These are phyloP conservation scores for Atalantia buxifolia DNA, from an alignment of 345 rosid species.

Conservation along the genomic window DNA sequence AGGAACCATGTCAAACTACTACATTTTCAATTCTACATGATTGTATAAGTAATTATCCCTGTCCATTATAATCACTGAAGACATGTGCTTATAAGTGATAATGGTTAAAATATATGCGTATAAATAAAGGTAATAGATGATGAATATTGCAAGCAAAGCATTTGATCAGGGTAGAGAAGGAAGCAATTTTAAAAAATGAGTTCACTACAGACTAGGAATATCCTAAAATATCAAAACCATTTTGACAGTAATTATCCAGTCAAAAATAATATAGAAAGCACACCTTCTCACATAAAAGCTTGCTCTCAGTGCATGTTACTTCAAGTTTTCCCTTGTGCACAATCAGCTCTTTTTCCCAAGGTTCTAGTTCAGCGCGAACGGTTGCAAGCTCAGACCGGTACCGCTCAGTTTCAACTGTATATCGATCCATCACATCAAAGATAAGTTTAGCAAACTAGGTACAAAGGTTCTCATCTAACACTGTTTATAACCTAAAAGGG, in stretches of 20 bases:
- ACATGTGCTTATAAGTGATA: background rate
- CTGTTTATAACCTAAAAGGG: background rate
- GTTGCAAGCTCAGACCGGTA: constrained; percentile 72
- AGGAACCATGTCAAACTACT: background rate
- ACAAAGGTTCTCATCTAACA: background rate
- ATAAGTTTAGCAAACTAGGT: constrained; percentile 2
- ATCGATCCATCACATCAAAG: constrained; percentile 22
- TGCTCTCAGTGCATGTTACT: constrained; percentile 77
- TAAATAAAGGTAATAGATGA: background rate
- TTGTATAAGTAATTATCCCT: background rate
- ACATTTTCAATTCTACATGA: background rate
- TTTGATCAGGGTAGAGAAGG: background rate
- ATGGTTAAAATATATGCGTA: background rate
- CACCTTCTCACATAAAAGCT: constrained; percentile 84
- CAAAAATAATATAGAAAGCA: constrained; percentile 11
- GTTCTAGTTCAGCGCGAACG: constrained; percentile 85
- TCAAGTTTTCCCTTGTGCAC: constrained; percentile 89
- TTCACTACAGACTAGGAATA: background rate
- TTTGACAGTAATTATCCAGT: background rate
- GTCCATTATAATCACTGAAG: background rate
- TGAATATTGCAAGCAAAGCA: background rate
- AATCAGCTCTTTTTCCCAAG: constrained; percentile 88
- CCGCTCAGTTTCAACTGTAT: constrained; percentile 81
- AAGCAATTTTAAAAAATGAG: background rate
- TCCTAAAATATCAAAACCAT: background rate